phyloP scores from a whole-genome alignment of 768 basidiomycete species.

The Terana coerulea region DNA sequence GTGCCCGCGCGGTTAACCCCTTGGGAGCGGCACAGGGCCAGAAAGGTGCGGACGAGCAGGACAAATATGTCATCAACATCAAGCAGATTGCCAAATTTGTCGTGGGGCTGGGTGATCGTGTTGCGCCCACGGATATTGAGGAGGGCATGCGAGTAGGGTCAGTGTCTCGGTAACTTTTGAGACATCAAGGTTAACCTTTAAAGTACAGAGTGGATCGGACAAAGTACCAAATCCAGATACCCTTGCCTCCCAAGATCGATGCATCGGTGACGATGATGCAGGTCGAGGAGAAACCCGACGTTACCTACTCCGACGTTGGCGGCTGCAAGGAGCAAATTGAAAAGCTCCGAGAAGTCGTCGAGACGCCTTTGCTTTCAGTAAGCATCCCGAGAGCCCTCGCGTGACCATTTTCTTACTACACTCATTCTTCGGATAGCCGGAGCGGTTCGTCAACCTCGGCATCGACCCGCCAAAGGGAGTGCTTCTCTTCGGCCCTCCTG shows the following conservation, averaged over 20 bases:
- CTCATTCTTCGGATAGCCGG: slow-evolving; percentile 60
- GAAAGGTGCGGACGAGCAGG: slow-evolving; percentile 97
- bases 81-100: slow-evolving; percentile 99
- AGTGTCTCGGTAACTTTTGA: slow-evolving; percentile 38
- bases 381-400: slow-evolving; percentile 26
- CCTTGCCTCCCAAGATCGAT: slow-evolving; percentile 97
- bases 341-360: slow-evolving; percentile 97
- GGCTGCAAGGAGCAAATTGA: slow-evolving; percentile 99
- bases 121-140: slow-evolving; percentile 97
- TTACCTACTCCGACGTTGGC: slow-evolving; percentile 96
- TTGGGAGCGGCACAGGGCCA: slow-evolving; percentile 76
- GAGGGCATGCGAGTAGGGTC: slow-evolving; percentile 99
- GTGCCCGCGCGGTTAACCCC: slow-evolving; percentile 76
- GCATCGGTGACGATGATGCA: slow-evolving; percentile 99
- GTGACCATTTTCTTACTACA: neutral
- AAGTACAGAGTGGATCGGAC: slow-evolving; percentile 85
- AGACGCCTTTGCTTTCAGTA: slow-evolving; percentile 91
- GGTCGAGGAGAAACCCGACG: slow-evolving; percentile 97
- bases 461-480: slow-evolving; percentile 99
- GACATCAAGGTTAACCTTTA: too few species aligned
- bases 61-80: slow-evolving; percentile 99
- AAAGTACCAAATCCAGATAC: slow-evolving; percentile 99
- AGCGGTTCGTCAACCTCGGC: slow-evolving; percentile 95
- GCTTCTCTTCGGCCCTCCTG: slow-evolving; percentile 91
- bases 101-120: slow-evolving; percentile 93